phyloP scores from a whole-genome alignment of 768 basidiomycete genomes.

The Neoboletus subvelutipes region DNA sequence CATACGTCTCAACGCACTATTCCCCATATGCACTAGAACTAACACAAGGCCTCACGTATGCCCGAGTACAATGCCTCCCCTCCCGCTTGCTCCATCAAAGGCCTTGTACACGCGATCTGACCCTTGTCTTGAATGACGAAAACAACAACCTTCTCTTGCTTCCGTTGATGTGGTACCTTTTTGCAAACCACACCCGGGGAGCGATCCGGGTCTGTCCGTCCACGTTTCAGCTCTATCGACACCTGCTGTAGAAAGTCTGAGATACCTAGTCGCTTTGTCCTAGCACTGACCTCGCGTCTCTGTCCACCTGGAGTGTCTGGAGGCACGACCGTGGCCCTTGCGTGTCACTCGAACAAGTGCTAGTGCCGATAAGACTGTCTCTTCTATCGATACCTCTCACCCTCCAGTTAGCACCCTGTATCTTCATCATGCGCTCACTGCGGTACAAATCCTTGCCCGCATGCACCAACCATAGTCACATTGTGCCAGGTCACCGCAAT shows the following conservation, averaged over 20 bases:
- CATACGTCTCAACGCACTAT: background rate
- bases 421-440: no score
- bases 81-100: background rate
- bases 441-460: background rate
- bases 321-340: no score
- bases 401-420: no score
- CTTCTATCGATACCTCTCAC: no score
- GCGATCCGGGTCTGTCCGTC: no score
- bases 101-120: no score
- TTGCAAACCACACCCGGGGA: background rate
- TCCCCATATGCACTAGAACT: background rate
- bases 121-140: background rate
- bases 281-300: no score
- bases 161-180: background rate
- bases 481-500: background rate
- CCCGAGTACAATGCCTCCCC: background rate
- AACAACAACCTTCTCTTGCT: background rate
- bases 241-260: no score
- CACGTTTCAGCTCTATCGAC: background rate
- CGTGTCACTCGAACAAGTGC: background rate
- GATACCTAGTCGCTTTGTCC: no score
- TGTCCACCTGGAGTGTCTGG: no score
- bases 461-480: background rate
- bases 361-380: background rate
- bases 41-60: no score